Conservation (phyloP, 1,139 yeast species). For the Meyerozyma athensensis region DNA sequence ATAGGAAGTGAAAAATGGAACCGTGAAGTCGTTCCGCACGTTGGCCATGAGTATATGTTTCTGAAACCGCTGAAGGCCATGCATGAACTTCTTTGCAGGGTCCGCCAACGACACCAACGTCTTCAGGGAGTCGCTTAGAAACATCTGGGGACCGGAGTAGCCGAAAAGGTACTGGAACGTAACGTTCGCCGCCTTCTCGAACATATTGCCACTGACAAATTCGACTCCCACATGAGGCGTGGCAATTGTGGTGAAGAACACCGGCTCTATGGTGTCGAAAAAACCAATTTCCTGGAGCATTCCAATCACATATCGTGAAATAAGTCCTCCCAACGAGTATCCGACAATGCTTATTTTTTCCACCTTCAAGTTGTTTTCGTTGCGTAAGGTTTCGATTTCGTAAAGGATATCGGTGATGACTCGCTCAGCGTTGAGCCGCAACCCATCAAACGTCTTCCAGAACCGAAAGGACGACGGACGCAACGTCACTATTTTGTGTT, state of each 20-base stretch:
- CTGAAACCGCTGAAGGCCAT: conserved; percentile 55
- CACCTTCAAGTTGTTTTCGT: conserved; percentile 32
- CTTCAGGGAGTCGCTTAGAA: conserved; percentile 44
- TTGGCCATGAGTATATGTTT: conserved; percentile 64
- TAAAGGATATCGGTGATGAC: conserved; percentile 58
- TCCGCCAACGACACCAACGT: conserved; percentile 53
- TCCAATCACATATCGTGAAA: conserved; percentile 66
- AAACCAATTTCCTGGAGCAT: conserved; percentile 48
- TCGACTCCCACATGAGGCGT: conserved; percentile 84
- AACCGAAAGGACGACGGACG: conserved; percentile 69
- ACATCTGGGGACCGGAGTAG: conserved; percentile 68
- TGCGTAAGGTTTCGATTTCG: conserved; percentile 48
- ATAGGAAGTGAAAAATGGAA: conserved; percentile 50
- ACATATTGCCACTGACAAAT: conserved; percentile 37
- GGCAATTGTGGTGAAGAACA: conserved; percentile 75
- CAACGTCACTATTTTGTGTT: conserved; percentile 48
- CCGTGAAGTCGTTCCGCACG: conserved; percentile 66
- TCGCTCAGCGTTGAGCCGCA: conserved; percentile 64
- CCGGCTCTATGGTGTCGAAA: conserved; percentile 59
- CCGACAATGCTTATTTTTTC: conserved; percentile 40
- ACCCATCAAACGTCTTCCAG: conserved; percentile 83
- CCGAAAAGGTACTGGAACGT: conserved; percentile 67
- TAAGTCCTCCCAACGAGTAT: conserved; percentile 41
- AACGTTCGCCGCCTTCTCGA: conserved; percentile 47
- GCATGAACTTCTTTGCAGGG: conserved; percentile 44